A percentile compares a stretch with the other conserved stretches of the same genome.
Evolutionary conservation across 352 stramenopile genomes (phyloP).

Genomic region (Phytophthora citricola): DNA sequence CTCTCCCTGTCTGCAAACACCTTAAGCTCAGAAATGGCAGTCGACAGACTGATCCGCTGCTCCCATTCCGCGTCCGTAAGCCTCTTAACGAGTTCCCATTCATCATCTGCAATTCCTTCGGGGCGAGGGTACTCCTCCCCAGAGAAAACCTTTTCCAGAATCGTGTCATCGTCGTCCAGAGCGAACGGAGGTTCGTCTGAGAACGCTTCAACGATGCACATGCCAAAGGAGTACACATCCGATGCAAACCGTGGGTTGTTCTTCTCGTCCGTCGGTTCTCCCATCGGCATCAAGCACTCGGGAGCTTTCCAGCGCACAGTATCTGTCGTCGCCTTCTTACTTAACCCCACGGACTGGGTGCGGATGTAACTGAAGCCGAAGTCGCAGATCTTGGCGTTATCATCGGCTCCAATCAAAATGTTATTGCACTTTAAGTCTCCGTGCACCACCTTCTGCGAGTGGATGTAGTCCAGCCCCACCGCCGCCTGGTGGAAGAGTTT

Average conservation of each 20-base stretch:
- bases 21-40: constrained; percentile 24
- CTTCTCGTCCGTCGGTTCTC: constrained; percentile 9
- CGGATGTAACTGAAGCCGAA: constrained; percentile 49
- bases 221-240: constrained; percentile 53
- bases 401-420: constrained; percentile 62
- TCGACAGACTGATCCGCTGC: constrained; percentile 19
- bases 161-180: constrained; percentile 32
- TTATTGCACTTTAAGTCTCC: constrained; percentile 91
- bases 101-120: constrained; percentile 26
- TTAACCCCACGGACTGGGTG: constrained; percentile 41
- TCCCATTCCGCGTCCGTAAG: constrained; percentile 28
- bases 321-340: constrained; percentile 29
- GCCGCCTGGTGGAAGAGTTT: constrained; percentile 44
- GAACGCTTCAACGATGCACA: constrained; percentile 48
- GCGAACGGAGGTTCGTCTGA: constrained; percentile 34
- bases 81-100: constrained; percentile 31
- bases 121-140: constrained; percentile 23
- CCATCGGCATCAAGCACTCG: constrained; percentile 39
- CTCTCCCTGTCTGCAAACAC: constrained; percentile 27
- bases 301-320: constrained; percentile 45
- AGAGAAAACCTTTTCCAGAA: constrained; percentile 31
- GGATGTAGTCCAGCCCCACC: constrained; percentile 72
- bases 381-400: constrained; percentile 45
- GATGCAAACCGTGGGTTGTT: constrained; percentile 43
- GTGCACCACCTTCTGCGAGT: constrained; percentile 72